Percentiles rank a stretch among this genome's conserved stretches.
These are phyloP conservation scores for Stephania yunnanensis DNA, from an alignment of 164 flowering plant genomes.

Conservation along the genomic window DNA sequence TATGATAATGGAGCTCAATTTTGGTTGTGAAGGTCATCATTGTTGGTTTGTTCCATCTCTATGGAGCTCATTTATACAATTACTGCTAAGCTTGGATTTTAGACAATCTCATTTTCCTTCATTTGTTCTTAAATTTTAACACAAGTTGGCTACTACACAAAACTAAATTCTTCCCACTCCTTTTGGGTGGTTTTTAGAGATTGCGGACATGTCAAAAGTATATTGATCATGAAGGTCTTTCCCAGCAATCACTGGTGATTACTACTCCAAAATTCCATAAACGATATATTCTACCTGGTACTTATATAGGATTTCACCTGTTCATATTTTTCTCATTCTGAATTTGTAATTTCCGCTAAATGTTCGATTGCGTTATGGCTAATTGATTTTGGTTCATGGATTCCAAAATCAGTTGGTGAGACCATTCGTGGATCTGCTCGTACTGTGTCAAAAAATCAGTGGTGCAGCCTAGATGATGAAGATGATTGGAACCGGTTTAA, in stretches of 20 bases:
- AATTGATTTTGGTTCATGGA: neutral
- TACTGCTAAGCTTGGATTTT: neutral
- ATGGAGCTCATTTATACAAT: no score
- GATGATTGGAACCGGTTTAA: conserved; percentile 65
- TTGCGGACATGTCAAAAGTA: conserved; percentile 64
- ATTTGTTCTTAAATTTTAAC: neutral
- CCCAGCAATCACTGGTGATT: conserved; percentile 70
- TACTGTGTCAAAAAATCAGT: conserved; percentile 34
- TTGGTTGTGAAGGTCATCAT: neutral
- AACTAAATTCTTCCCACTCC: neutral
- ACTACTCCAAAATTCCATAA: conserved; percentile 71
- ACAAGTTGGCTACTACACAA: neutral
- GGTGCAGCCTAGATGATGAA: conserved; percentile 53
- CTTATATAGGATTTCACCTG: conserved; percentile 1
- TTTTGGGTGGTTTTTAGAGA: conserved; percentile 38
- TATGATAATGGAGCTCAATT: no score
- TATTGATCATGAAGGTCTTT: conserved; percentile 60
- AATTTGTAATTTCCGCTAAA: no score
- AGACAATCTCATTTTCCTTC: neutral
- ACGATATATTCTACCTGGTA: conserved; percentile 80
- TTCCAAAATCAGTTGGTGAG: conserved; percentile 47
- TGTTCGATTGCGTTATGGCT: neutral
- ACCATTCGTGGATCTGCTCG: conserved; percentile 41
- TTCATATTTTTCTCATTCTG: neutral
- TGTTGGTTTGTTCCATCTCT: neutral